Conservation (phyloP, 1,284 basidiomycete species). For the Caloboletus firmus region DNA sequence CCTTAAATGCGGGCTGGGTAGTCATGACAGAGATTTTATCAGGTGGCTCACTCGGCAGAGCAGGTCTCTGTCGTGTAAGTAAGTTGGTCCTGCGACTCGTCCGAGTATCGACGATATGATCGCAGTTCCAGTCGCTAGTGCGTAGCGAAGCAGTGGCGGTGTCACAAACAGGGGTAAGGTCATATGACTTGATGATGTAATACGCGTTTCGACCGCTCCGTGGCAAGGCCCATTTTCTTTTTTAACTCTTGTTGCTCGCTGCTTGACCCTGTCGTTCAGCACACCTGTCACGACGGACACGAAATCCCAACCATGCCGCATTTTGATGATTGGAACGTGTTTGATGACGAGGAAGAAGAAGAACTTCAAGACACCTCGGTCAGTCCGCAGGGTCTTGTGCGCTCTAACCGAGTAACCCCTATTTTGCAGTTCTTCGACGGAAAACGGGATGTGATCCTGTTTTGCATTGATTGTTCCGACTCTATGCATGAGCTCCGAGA, state of each 20-base stretch:
- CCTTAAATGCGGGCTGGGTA: constrained; percentile 27
- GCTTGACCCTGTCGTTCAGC: not conserved
- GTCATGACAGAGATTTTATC: constrained; percentile 15
- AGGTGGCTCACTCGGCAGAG: not conserved
- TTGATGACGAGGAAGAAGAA: constrained; percentile 76
- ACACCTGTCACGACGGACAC: not conserved
- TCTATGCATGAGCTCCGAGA: constrained; percentile 82
- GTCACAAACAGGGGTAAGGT: constrained; percentile 9
- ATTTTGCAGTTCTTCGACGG: constrained; percentile 64
- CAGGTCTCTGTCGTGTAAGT: not conserved
- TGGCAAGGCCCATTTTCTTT: not conserved
- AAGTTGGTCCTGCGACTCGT: not conserved
- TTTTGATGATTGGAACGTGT: constrained; percentile 73
- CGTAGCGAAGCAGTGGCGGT: not conserved
- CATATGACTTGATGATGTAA: constrained; percentile 30
- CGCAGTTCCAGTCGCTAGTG: not conserved
- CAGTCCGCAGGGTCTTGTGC: not conserved
- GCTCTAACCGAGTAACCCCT: constrained; percentile 10
- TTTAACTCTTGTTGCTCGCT: constrained; percentile 4
- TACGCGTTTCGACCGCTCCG: constrained; percentile 10
- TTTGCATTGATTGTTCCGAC: constrained; percentile 90
- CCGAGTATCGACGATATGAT: not conserved
- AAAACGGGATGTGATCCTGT: constrained; percentile 81
- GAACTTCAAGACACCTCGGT: constrained; percentile 69
- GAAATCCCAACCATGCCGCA: constrained; percentile 42